phyloP scores from a whole-genome alignment of 1,284 basidiomycete species.

The Ustilago loliicola region DNA sequence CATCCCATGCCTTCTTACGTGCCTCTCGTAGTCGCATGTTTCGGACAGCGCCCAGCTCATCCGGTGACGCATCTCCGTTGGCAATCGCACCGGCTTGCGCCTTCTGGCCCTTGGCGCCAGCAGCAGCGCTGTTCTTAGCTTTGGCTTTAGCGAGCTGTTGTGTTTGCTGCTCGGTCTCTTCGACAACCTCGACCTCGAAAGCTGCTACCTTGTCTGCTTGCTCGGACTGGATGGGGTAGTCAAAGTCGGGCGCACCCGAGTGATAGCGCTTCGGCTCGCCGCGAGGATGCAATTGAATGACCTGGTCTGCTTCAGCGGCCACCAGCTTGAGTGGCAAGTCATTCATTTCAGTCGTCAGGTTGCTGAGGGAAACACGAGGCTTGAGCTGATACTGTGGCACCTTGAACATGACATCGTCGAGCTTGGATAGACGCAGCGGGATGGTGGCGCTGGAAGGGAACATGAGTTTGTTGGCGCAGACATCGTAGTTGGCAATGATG shows the following conservation, averaged over 20 bases:
- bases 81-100: slow-evolving; percentile 20
- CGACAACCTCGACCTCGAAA: slow-evolving; percentile 71
- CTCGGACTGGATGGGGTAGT: slow-evolving; percentile 60
- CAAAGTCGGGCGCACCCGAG: slow-evolving; percentile 55
- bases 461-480: slow-evolving; percentile 78
- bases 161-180: slow-evolving; percentile 74
- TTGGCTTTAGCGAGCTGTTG: slow-evolving; percentile 59
- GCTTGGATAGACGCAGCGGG: slow-evolving; percentile 79
- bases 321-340: slow-evolving; percentile 24
- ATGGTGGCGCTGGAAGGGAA: slow-evolving; percentile 82
- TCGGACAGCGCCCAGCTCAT: slow-evolving; percentile 36
- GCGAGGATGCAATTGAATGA: slow-evolving; percentile 48
- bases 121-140: slow-evolving; percentile 39
- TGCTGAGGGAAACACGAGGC: slow-evolving; percentile 18
- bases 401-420: slow-evolving; percentile 82
- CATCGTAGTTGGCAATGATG: slow-evolving; percentile 74
- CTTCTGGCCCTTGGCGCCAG: slow-evolving; percentile 70
- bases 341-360: background rate
- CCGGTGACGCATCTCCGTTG: slow-evolving; percentile 26
- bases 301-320: slow-evolving; percentile 35
- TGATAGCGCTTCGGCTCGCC: slow-evolving; percentile 28
- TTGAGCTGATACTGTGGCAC: slow-evolving; percentile 75
- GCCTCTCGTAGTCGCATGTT: slow-evolving; percentile 43
- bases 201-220: slow-evolving; percentile 38
- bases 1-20: slow-evolving; percentile 50